Evolutionary conservation across 2,329 filamentous ascomycete species (phyloP), one percentile per base, ranked within the genome.

Genomic region (Hypoxylon sp.): DNA sequence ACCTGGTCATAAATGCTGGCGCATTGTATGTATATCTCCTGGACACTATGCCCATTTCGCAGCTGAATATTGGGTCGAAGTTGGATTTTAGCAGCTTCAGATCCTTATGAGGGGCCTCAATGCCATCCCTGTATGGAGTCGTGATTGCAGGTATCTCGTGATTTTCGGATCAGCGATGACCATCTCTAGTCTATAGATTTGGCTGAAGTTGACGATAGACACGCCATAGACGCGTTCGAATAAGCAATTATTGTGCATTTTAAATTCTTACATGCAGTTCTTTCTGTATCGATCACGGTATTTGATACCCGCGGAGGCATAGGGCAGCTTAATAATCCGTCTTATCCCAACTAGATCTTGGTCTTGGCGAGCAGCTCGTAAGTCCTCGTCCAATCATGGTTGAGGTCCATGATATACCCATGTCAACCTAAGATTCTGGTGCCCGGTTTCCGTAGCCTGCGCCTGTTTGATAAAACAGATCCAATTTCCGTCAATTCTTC

Each of bases 301-400:
- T n/a, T n/a, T n/a, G n/a, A n/a, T n/a, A n/a, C n/a, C n/a, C n/a
- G n/a, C n/a, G n/a, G n/a, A n/a, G n/a, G n/a, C n/a, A n/a, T n/a
- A n/a, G n/a, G n/a, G n/a, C n/a, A n/a, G n/a, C n/a, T n/a, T n/a
- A n/a, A n/a, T n/a, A n/a, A n/a, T n/a, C n/a, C n/a, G n/a, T n/a
- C n/a, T n/a, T n/a, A n/a, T n/a, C n/a, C n/a, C n/a, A 36, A 35
- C 35, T 41, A 40, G 38, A 36, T 45, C 26, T 17, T 5, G 29
- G 19, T 26, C 49, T 42, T 44, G 35, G 50, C 26, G 30, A 40
- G 40, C 41, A 49, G 13, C 48, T 53, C 49, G 53, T 57, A 49
- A 4, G 20, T 9, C 26, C 13, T 37, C 23, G 15, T 11, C 50
- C 45, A 57, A 57, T 54, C 36, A 43, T 26, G 23, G 7, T 48